A percentile compares a stretch with the other conserved stretches of the same genome.
These are phyloP conservation scores for Penicillium verhagenii DNA, from an alignment of 495 filamentous ascomycete species.

Conservation along the genomic window DNA sequence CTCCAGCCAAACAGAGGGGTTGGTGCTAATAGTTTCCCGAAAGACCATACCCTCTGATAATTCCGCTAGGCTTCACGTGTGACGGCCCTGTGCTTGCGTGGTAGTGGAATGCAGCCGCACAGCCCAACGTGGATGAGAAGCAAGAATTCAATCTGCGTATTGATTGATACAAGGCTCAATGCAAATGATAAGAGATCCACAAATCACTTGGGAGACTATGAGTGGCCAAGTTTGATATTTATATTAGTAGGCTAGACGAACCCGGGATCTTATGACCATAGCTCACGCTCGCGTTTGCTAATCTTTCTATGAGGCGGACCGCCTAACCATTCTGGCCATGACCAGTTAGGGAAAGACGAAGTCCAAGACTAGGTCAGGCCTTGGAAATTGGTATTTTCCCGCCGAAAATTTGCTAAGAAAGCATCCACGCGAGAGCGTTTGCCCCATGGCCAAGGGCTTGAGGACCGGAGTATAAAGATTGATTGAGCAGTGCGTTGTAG, in stretches of 20 bases:
- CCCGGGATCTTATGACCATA: slow-evolving; percentile 24
- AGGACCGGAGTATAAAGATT: slow-evolving; percentile 10
- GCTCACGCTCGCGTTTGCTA: slow-evolving; percentile 13
- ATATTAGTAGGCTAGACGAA: background rate
- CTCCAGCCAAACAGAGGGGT: too few species aligned
- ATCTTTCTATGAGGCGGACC: slow-evolving; percentile 12
- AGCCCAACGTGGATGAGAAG: too few species aligned
- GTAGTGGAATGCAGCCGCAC: too few species aligned
- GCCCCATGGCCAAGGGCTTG: slow-evolving; percentile 29
- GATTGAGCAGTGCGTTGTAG: slow-evolving; percentile 12
- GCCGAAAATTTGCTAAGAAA: slow-evolving; percentile 10
- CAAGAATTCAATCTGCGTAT: background rate
- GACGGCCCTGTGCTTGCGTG: too few species aligned
- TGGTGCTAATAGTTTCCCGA: too few species aligned
- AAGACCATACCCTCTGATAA: too few species aligned
- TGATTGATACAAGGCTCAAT: background rate
- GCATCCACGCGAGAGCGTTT: slow-evolving; percentile 9
- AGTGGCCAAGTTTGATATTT: background rate
- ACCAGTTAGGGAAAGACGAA: slow-evolving; percentile 17
- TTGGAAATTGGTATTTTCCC: background rate
- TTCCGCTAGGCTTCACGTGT: too few species aligned
- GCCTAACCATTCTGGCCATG: slow-evolving; percentile 9
- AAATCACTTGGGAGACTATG: background rate
- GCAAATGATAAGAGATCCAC: background rate
- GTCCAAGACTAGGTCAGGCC: slow-evolving; percentile 14